A percentile compares a stretch with the other conserved stretches of the same genome.
Conservation (phyloP, 345 rosid genomes). For the Anacardium occidentale region DNA sequence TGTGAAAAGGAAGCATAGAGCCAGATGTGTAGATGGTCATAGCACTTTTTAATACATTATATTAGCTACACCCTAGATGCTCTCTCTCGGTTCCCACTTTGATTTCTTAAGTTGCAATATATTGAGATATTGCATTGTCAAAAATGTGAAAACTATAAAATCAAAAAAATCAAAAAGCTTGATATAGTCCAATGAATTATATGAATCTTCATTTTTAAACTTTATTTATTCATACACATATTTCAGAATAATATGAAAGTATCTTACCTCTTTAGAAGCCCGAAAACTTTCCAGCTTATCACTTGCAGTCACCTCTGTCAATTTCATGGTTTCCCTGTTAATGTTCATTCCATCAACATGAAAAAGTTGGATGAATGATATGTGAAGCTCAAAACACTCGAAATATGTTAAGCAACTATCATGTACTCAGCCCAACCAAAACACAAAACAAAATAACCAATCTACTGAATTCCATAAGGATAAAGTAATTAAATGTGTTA, state of each 20-base stretch:
- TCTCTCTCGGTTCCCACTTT: not conserved
- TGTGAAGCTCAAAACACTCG: not conserved
- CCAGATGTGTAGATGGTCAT: not conserved
- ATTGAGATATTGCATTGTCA: not conserved
- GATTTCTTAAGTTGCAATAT: not conserved
- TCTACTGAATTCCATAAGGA: not conserved
- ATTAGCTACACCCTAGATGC: not conserved
- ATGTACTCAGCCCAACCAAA: not conserved
- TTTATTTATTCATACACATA: not conserved
- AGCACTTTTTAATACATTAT: not conserved
- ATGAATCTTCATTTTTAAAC: not conserved
- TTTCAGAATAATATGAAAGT: conserved; percentile 3
- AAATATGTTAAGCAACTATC: not conserved
- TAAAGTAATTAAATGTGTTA: not conserved
- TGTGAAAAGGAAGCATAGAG: no score
- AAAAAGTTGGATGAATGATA: not conserved
- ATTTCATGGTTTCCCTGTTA: conserved; percentile 59
- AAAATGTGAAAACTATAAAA: not conserved
- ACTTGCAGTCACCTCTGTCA: conserved; percentile 72
- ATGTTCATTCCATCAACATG: conserved; percentile 20
- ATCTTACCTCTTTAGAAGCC: conserved; percentile 81
- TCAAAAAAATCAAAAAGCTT: not conserved
- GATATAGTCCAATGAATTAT: not conserved
- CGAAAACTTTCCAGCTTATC: conserved; percentile 80
- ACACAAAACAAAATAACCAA: conserved; percentile 2